Percentiles rank a stretch among this genome's conserved stretches.
phyloP scores from a whole-genome alignment of 331 rosid genomes.

The Rosa hybrid region DNA sequence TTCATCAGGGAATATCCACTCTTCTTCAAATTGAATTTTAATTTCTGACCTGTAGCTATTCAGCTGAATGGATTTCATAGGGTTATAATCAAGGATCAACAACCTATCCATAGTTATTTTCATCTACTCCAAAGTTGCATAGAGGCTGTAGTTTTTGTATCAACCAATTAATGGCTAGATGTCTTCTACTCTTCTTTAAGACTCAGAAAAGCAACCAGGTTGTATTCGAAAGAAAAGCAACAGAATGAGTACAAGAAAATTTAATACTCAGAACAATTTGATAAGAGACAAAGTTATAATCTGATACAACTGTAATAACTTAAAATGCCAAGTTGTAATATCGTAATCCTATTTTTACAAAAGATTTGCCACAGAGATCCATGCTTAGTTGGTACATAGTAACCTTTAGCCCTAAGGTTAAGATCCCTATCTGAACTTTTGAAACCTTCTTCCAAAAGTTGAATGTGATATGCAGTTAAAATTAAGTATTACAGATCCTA shows the following conservation, averaged over 20 bases:
- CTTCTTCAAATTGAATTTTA: neutral
- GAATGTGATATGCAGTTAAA: neutral
- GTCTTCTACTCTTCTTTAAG: neutral
- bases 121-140: neutral
- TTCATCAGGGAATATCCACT: neutral
- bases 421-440: neutral
- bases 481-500: neutral
- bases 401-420: neutral
- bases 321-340: neutral
- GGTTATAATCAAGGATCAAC: neutral
- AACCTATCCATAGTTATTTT: neutral
- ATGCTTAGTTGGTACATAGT: neutral
- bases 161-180: neutral
- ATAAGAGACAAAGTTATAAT: neutral
- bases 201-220: neutral
- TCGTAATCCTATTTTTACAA: neutral
- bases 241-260: neutral
- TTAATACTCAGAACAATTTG: neutral
- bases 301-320: neutral
- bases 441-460: neutral
- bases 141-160: neutral
- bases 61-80: neutral
- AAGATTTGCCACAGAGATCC: neutral
- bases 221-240: neutral
- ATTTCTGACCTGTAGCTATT: neutral